These are phyloP conservation scores for Delonix regia DNA, from an alignment of 306 rosid genomes.

Conservation along the genomic window DNA sequence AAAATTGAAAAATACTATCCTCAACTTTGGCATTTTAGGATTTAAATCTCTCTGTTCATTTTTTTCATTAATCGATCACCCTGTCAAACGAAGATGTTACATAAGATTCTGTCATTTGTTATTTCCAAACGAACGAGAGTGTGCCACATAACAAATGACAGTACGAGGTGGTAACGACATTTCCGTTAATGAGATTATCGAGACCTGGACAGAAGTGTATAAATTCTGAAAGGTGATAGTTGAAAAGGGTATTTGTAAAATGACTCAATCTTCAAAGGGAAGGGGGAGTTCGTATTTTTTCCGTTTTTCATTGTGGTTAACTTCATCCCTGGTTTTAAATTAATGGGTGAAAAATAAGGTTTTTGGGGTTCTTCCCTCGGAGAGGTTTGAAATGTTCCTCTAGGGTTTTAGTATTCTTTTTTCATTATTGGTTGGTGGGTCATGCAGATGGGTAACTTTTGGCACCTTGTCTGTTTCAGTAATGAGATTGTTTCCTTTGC, in stretches of 20 bases:
- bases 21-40: too few relatives aligned
- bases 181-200: too few relatives aligned
- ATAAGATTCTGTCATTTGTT: too few relatives aligned
- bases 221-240: background rate
- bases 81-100: too few relatives aligned
- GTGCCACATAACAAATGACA: too few relatives aligned
- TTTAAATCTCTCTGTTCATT: too few relatives aligned
- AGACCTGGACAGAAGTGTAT: background rate
- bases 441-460: constrained; percentile 55
- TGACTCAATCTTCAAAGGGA: background rate
- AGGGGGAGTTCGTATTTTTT: background rate
- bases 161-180: too few relatives aligned
- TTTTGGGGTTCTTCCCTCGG: constrained; percentile 49
- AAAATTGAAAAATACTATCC: too few relatives aligned
- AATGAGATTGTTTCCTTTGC: constrained; percentile 55
- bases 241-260: too few relatives aligned
- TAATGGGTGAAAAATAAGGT: constrained; percentile 74
- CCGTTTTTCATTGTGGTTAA: background rate
- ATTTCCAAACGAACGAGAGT: too few relatives aligned
- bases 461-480: constrained; percentile 46
- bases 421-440: constrained; percentile 56
- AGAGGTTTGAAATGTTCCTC: constrained; percentile 42
- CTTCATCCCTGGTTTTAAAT: constrained; percentile 23
- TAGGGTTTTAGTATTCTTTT: constrained; percentile 20
- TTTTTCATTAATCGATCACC: too few relatives aligned